Evolutionary conservation across 1,284 basidiomycete genomes (phyloP).

Genomic region (Leccinum subspadiceum): DNA sequence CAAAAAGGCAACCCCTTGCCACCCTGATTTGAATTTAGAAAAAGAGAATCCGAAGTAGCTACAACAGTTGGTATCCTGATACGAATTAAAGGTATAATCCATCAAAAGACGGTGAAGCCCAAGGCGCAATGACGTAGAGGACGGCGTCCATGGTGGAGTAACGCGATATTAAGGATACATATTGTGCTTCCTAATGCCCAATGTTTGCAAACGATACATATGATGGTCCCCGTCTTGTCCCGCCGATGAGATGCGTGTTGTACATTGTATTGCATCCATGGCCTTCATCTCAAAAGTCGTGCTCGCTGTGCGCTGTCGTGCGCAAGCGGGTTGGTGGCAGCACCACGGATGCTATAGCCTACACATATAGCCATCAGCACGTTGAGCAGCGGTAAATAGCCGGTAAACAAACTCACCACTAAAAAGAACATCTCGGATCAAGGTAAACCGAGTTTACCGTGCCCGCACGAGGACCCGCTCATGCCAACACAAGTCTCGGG

Average conservation of each 20-base stretch:
- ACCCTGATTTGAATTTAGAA: slow-evolving; percentile 10
- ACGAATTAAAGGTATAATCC: slow-evolving; percentile 15
- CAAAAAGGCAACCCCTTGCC: slow-evolving; percentile 25
- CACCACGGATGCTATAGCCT: slow-evolving; percentile 10
- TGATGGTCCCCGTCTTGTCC: slow-evolving; percentile 9
- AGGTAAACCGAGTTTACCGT: not conserved
- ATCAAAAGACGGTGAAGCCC: slow-evolving; percentile 8
- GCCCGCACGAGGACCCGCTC: slow-evolving; percentile 6
- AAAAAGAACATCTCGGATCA: not conserved
- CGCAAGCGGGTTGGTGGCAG: slow-evolving; percentile 2
- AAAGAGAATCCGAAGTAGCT: not conserved
- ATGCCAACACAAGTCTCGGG: slow-evolving; percentile 25
- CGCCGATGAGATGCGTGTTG: slow-evolving; percentile 21
- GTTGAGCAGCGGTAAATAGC: not conserved
- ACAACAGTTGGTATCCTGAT: slow-evolving; percentile 1
- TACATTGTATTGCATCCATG: slow-evolving; percentile 27
- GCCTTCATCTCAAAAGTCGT: slow-evolving; percentile 7
- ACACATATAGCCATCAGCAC: not conserved
- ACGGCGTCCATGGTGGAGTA: slow-evolving; percentile 10
- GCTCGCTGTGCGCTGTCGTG: not conserved
- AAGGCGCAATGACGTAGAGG: not conserved
- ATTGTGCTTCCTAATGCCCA: slow-evolving; percentile 12
- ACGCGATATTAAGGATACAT: slow-evolving; percentile 25
- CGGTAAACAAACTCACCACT: slow-evolving; percentile 6
- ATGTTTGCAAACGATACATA: slow-evolving; percentile 3